Conservation (phyloP, 1,139 yeast genomes). For the Yamadazyma friedrichii region DNA sequence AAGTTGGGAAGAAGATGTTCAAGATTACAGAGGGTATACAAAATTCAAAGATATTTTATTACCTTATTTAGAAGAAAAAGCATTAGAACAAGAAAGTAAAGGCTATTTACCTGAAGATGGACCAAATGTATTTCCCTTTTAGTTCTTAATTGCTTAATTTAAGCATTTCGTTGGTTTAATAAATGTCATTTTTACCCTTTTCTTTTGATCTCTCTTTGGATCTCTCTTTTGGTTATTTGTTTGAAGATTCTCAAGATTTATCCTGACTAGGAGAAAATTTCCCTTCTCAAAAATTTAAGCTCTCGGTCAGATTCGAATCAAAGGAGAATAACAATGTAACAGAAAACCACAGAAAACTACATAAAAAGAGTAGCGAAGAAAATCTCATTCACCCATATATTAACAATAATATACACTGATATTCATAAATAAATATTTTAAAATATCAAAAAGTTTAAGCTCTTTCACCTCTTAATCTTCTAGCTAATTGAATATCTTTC, state of each 20-base stretch:
- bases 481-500: conserved; percentile 98
- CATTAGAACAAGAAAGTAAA: conserved; percentile 47
- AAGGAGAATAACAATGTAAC: too few relatives aligned
- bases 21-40: conserved; percentile 56
- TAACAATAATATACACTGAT: conserved; percentile 18
- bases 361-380: not conserved
- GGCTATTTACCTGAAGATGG: conserved; percentile 44
- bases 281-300: too few relatives aligned
- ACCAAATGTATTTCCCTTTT: conserved; percentile 43
- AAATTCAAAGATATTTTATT: conserved; percentile 52
- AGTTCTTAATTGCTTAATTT: conserved; percentile 2
- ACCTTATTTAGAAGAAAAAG: conserved; percentile 53
- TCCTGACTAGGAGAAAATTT: too few relatives aligned
- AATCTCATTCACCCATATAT: conserved; percentile 13
- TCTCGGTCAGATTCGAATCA: too few relatives aligned
- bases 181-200: too few relatives aligned
- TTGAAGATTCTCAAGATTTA: too few relatives aligned
- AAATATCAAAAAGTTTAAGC: conserved; percentile 36
- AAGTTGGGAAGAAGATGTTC: conserved; percentile 60
- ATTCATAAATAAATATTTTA: not conserved
- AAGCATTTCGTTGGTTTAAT: too few relatives aligned
- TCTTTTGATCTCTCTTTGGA: not conserved
- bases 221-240: too few relatives aligned
- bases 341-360: too few relatives aligned
- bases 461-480: conserved; percentile 99